Evolutionary conservation across 1,284 basidiomycete species (phyloP).

Genomic region (Cutaneotrichosporon sp.): DNA sequence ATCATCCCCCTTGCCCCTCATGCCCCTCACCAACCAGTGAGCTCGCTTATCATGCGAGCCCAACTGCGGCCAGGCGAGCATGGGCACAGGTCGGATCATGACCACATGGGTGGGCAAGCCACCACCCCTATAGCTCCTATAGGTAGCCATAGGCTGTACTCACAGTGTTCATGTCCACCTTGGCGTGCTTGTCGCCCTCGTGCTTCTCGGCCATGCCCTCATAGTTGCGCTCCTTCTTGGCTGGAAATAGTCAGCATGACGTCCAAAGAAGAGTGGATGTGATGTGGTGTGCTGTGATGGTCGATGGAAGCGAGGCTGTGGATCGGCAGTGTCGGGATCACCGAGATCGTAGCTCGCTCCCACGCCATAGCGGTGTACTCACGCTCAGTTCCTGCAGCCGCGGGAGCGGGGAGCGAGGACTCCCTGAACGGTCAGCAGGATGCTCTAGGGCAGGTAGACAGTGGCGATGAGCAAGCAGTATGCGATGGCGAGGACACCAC

Average conservation of each 20-base stretch:
- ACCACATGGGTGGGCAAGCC: too few species aligned
- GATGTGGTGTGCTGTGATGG: too few species aligned
- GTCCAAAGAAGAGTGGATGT: too few species aligned
- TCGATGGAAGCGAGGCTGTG: too few species aligned
- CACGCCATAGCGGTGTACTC: constrained; percentile 10
- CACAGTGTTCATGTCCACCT: constrained; percentile 81
- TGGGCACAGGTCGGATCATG: too few species aligned
- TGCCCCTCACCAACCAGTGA: too few species aligned
- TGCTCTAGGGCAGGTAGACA: neutral
- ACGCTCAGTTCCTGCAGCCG: constrained; percentile 25
- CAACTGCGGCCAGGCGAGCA: too few species aligned
- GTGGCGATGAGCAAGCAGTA: neutral
- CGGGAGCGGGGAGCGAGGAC: constrained; percentile 34
- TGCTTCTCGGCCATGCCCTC: constrained; percentile 82
- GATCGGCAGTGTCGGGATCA: neutral
- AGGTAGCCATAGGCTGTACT: too few species aligned
- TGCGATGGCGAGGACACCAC: constrained; percentile 4
- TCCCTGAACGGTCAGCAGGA: constrained; percentile 32
- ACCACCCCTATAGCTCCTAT: too few species aligned
- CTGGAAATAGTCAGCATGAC: neutral
- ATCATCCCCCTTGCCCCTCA: too few species aligned
- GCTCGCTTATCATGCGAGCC: too few species aligned
- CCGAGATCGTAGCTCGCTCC: neutral
- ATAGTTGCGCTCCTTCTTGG: constrained; percentile 82
- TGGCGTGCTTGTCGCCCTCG: constrained; percentile 60